Evolutionary conservation across 2,329 filamentous ascomycete species (phyloP).

Genomic region (Graphilbum sp.): DNA sequence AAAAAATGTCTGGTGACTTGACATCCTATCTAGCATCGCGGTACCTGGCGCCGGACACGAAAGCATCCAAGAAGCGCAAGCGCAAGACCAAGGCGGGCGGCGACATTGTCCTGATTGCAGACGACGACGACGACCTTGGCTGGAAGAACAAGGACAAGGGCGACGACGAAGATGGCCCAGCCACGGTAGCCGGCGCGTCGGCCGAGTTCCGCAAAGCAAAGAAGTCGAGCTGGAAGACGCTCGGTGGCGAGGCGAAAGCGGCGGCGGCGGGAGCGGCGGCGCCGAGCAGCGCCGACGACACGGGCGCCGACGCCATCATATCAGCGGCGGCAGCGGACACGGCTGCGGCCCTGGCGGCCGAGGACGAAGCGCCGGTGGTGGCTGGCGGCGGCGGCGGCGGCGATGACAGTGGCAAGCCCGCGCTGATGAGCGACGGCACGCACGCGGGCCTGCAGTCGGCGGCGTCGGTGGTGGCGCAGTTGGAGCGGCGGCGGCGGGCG

Average conservation of each 20-base stretch:
- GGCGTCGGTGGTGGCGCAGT: constrained; percentile 54
- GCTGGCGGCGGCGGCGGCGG: constrained; percentile 34
- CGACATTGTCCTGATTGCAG: constrained; percentile 43
- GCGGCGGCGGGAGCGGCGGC: background rate
- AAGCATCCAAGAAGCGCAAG: constrained; percentile 47
- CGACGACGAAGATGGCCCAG: constrained; percentile 27
- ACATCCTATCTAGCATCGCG: constrained; percentile 80
- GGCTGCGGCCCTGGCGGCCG: constrained; percentile 29
- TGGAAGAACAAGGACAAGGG: constrained; percentile 24
- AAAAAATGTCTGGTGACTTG: constrained; percentile 30
- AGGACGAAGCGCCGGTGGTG: constrained; percentile 32
- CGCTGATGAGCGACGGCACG: constrained; percentile 77
- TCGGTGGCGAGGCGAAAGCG: constrained; percentile 28
- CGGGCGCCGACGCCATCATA: constrained; percentile 65
- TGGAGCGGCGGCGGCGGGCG: constrained; percentile 35
- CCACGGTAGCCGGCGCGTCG: constrained; percentile 32
- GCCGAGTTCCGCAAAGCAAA: constrained; percentile 59
- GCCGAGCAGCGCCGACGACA: constrained; percentile 15
- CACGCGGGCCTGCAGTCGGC: constrained; percentile 78
- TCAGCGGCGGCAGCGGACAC: constrained; percentile 54
- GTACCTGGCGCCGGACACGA: constrained; percentile 58
- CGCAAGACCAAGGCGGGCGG: constrained; percentile 29
- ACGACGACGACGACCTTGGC: constrained; percentile 44
- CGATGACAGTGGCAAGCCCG: too few species aligned
- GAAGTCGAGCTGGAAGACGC: constrained; percentile 63